Evolutionary conservation across 2,329 filamentous ascomycete species (phyloP), one percentile per base, ranked within the genome.

Genomic region (Colletotrichum chlorophyti): DNA sequence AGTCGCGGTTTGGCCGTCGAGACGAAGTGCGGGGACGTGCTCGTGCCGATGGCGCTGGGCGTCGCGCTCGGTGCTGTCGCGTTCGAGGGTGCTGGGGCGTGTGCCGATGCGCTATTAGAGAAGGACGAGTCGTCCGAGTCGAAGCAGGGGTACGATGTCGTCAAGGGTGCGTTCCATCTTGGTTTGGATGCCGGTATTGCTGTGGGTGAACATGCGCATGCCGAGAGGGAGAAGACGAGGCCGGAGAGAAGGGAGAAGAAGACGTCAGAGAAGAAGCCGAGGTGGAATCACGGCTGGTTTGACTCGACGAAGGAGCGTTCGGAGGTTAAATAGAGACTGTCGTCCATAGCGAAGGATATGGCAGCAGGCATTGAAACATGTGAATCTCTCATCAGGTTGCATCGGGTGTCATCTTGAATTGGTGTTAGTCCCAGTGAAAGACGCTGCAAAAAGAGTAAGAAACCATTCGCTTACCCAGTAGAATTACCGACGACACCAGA

Each of bases 401-500:
- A n/a, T n/a, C 31, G 17, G 34, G 24, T 34, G 46, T 15, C 46
- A 23, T 17, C 46, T 49, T 17, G 42, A 21, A 17, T 35, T 51
- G 26, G 2, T 21, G 9, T 6, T 23, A 3, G 19, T 32, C 2
- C 50, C 4, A 26, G 24, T 21, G 23, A 31, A 11, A 4, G 14
- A 21, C n/a, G 2, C 21, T 15, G 15, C 10, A 34, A 23, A 17
- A 10, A 3, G n/a, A 9, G 6, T 2, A 24, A 17, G 11, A n/a
- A n/a, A 10, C 31, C 51, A 23, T 24, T 12, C 19, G n/a, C n/a
- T n/a, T n/a, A n/a, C n/a, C n/a, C n/a, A n/a, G n/a, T n/a, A n/a
- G n/a, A n/a, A n/a, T 27, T 23, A 53, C 38, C 51, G 46, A 31
- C 38, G 40, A 23, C 57, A 43, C 43, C 43, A 45, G 10, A 60